Conservation (phyloP, 805 yeast genomes). For the Phaffomyces thermotolerans region DNA sequence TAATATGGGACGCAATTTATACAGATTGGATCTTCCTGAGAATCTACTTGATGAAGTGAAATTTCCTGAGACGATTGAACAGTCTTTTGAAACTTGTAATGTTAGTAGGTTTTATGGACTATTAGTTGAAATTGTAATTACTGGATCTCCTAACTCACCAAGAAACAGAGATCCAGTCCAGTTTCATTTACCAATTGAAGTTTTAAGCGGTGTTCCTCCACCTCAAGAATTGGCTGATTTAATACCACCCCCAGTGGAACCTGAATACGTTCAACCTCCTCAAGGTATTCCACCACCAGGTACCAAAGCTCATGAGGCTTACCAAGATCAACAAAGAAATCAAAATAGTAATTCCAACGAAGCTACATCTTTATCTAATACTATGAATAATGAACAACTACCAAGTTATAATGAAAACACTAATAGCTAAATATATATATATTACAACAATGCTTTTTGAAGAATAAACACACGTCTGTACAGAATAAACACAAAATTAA, state of each 20-base stretch:
- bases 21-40: conserved; percentile 2
- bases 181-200: not conserved
- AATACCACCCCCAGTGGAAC: not conserved
- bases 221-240: not conserved
- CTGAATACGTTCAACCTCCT: not conserved
- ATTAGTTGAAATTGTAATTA: conserved; percentile 27
- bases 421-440: not conserved
- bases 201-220: not conserved
- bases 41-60: not conserved
- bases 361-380: not conserved
- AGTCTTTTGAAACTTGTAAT: conserved; percentile 46
- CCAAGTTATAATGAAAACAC: conserved; percentile 9
- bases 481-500: not conserved
- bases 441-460: not conserved
- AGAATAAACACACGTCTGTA: not conserved
- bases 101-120: conserved; percentile 39
- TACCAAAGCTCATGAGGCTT: not conserved
- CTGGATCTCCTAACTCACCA: not conserved
- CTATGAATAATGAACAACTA: conserved; percentile 2
- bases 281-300: not conserved
- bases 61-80: conserved; percentile 37
- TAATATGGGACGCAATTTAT: not conserved
- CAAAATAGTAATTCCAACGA: not conserved
- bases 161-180: not conserved
- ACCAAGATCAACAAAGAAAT: not conserved